Evolutionary conservation across 805 yeast species (phyloP).

Genomic region (Monosporozyma aerobia): DNA sequence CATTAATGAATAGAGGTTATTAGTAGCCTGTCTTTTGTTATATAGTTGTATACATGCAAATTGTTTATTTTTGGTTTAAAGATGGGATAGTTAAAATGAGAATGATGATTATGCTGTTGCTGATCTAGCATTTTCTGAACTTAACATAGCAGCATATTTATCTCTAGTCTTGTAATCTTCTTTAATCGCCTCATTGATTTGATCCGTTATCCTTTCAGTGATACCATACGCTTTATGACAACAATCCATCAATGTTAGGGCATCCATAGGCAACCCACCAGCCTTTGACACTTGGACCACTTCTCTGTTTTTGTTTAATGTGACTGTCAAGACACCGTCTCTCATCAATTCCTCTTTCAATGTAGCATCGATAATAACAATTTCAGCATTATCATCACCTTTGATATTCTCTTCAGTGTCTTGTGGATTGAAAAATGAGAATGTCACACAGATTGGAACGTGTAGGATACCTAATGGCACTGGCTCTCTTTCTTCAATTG

Average conservation of each 20-base stretch:
- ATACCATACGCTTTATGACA: constrained; percentile 54
- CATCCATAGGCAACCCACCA: constrained; percentile 82
- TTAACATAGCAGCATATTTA: constrained; percentile 22
- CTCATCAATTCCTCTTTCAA: constrained; percentile 67
- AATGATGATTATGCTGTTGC: constrained; percentile 3
- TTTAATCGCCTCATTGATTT: constrained; percentile 47
- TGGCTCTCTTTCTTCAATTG: constrained; percentile 72
- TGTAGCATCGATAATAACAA: constrained; percentile 66
- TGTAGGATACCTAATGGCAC: constrained; percentile 79
- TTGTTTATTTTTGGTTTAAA: not conserved
- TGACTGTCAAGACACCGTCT: constrained; percentile 73
- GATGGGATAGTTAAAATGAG: not conserved
- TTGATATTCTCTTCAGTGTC: constrained; percentile 61
- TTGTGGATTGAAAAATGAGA: constrained; percentile 69
- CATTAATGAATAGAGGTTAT: not conserved
- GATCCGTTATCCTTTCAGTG: constrained; percentile 55
- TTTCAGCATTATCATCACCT: constrained; percentile 52
- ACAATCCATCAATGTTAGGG: constrained; percentile 56
- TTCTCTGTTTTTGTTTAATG: constrained; percentile 84
- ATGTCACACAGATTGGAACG: constrained; percentile 82
- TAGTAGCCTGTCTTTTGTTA: not conserved
- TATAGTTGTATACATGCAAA: not conserved
- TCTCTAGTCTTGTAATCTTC: constrained; percentile 45
- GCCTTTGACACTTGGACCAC: constrained; percentile 83
- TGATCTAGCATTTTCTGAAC: constrained; percentile 29